Percentiles rank a stretch among this genome's conserved stretches.
Evolutionary conservation across 2,329 filamentous ascomycete species (phyloP).

Genomic region (Saccharata proteae): DNA sequence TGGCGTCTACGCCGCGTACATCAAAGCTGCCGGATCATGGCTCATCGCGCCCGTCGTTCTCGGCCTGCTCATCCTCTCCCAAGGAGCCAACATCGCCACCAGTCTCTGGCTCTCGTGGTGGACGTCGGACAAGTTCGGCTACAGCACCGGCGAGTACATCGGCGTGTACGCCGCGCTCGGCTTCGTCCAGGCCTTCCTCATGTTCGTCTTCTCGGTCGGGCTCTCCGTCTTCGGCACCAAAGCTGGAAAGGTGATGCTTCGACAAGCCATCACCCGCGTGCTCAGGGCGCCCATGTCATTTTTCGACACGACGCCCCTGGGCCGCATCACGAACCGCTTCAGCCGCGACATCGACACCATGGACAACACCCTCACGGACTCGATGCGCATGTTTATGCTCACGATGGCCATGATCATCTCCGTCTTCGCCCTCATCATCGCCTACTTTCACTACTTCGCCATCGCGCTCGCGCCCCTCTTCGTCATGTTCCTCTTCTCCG

Average conservation of each 20-base stretch:
- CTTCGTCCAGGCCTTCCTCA: conserved; percentile 8
- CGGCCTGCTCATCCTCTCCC: conserved; percentile 54
- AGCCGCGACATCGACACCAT: conserved; percentile 3
- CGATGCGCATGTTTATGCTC: conserved; percentile 4
- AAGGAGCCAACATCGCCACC: conserved; percentile 75
- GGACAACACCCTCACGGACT: conserved; percentile 5
- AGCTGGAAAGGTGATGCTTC: not conserved
- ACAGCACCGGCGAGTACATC: conserved; percentile 25
- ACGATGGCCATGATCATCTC: conserved; percentile 1
- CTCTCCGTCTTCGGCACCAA: conserved; percentile 2
- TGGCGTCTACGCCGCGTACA: conserved; percentile 66
- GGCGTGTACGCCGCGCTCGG: not conserved
- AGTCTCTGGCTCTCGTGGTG: conserved; percentile 90
- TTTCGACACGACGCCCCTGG: conserved; percentile 5
- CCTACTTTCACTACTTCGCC: conserved; percentile 4
- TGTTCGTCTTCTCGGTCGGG: conserved; percentile 9
- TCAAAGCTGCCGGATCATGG: conserved; percentile 60
- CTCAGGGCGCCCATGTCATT: conserved; percentile 5
- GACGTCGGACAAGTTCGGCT: conserved; percentile 66
- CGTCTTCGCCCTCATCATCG: conserved; percentile 3
- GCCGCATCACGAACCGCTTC: conserved; percentile 7
- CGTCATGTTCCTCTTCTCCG: conserved; percentile 1
- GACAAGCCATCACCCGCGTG: conserved; percentile 1
- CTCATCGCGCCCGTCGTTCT: conserved; percentile 54
- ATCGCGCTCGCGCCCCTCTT: conserved; percentile 2